A percentile compares a stretch with the other conserved stretches of the same genome.
These are phyloP conservation scores for Solanum phureja DNA, from an alignment of 257 asterid genomes.

Conservation along the genomic window DNA sequence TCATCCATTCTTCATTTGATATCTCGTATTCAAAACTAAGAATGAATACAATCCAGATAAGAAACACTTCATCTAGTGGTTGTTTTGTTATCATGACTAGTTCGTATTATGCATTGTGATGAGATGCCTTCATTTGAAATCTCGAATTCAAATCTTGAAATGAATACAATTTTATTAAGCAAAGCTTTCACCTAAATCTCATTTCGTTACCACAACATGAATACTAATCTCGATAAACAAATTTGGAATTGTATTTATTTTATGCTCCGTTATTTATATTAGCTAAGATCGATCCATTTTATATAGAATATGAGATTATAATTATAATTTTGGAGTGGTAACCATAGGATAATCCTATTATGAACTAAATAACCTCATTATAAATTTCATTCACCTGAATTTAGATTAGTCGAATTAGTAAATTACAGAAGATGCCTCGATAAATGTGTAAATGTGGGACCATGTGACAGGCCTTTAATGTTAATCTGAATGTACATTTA, in stretches of 20 bases:
- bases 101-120: not conserved
- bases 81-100: not conserved
- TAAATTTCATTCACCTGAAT: not conserved
- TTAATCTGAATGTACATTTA: not conserved
- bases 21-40: not conserved
- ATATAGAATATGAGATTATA: not conserved
- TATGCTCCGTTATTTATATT: not conserved
- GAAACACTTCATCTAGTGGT: not conserved
- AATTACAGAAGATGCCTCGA: not conserved
- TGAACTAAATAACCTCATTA: not conserved
- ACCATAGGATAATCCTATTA: fast-evolving
- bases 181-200: not conserved
- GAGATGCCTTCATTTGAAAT: not conserved
- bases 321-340: not conserved
- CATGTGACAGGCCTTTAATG: not conserved
- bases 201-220: not conserved
- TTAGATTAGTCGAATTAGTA: not conserved
- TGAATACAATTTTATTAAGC: not conserved
- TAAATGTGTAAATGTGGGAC: not conserved
- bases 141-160: not conserved
- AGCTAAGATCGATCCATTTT: not conserved
- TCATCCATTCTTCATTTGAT: not conserved
- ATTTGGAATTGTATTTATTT: not conserved
- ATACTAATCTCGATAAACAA: not conserved
- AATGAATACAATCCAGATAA: not conserved